Conservation (phyloP, 2,329 filamentous ascomycete species). For the Pseudogymnoascus sp. region DNA sequence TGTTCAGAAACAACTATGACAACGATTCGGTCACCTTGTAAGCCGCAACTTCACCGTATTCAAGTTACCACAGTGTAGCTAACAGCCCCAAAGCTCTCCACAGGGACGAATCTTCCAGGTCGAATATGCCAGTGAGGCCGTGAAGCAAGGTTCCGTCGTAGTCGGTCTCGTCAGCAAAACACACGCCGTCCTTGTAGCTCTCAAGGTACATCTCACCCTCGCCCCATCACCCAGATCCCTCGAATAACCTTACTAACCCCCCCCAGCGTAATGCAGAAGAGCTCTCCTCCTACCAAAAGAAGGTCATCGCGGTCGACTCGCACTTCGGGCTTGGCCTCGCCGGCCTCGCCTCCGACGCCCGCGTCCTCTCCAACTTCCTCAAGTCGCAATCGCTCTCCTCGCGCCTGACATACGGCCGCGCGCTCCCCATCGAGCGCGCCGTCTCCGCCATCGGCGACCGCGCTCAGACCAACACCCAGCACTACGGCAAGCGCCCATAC, state of each 20-base stretch:
- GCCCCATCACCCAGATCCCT: neutral
- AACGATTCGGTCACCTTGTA: constrained; percentile 99
- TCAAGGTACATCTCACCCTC: constrained; percentile 62
- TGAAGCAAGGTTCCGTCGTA: constrained; percentile 97
- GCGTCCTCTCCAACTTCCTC: constrained; percentile 99
- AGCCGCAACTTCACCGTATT: constrained; percentile 31
- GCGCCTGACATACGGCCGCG: constrained; percentile 89
- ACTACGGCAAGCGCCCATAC: constrained; percentile 94
- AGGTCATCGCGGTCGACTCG: constrained; percentile 92
- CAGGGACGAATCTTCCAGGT: constrained; percentile 99
- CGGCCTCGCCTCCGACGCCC: constrained; percentile 92
- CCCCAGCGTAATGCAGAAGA: constrained; percentile 92
- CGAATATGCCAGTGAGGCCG: constrained; percentile 96
- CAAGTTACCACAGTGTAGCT: constrained; percentile 14
- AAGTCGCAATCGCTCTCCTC: constrained; percentile 97
- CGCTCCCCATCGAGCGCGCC: constrained; percentile 82
- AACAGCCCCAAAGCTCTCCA: constrained; percentile 62
- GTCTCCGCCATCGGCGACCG: constrained; percentile 91
- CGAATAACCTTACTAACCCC: constrained; percentile 14
- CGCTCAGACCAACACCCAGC: constrained; percentile 95
- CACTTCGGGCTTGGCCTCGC: constrained; percentile 94
- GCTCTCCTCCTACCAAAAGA: constrained; percentile 99
- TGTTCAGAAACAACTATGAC: constrained; percentile 99
- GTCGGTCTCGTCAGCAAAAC: constrained; percentile 97
- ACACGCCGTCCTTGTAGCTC: constrained; percentile 87